Evolutionary conservation across 2,329 filamentous ascomycete species (phyloP).

Genomic region (Chrysosphaeria jannelii): DNA sequence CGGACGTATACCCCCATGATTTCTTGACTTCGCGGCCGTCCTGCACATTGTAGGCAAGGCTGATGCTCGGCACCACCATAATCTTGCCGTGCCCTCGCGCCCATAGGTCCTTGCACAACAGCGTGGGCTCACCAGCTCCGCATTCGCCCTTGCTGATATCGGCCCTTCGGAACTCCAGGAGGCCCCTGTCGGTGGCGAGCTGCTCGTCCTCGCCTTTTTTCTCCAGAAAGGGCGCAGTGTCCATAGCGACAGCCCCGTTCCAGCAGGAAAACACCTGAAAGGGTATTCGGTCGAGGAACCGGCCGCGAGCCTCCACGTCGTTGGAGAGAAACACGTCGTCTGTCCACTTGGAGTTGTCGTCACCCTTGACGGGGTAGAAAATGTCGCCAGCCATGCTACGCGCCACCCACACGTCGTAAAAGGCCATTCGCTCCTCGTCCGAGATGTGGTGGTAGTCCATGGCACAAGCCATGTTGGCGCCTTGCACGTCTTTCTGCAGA

Average conservation of each 20-base stretch:
- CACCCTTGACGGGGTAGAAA: conserved; percentile 21
- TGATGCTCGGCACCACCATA: conserved; percentile 23
- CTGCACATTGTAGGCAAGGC: conserved; percentile 21
- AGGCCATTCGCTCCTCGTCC: conserved; percentile 14
- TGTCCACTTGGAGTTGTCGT: conserved; percentile 17
- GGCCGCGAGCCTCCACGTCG: conserved; percentile 9
- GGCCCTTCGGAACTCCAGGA: too few species aligned
- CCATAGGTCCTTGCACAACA: conserved; percentile 28
- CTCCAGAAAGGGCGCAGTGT: conserved; percentile 14
- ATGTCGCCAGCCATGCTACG: conserved; percentile 20
- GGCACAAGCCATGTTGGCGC: conserved; percentile 23
- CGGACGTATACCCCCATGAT: conserved; percentile 17
- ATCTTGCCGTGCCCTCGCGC: conserved; percentile 17
- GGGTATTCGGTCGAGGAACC: conserved; percentile 12
- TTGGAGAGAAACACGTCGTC: conserved; percentile 24
- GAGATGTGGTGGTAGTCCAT: conserved; percentile 25
- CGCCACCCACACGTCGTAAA: conserved; percentile 26
- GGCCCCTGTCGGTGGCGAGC: too few species aligned
- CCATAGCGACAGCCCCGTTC: conserved; percentile 23
- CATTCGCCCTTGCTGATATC: conserved; percentile 14
- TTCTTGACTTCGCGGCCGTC: conserved; percentile 15
- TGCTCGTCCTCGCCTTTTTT: too few species aligned
- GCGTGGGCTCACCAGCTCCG: conserved; percentile 19
- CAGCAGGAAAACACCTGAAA: conserved; percentile 27
- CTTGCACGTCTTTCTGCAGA: conserved; percentile 14